phyloP scores from a whole-genome alignment of 345 rosid species.

The Aethionema arabicum region DNA sequence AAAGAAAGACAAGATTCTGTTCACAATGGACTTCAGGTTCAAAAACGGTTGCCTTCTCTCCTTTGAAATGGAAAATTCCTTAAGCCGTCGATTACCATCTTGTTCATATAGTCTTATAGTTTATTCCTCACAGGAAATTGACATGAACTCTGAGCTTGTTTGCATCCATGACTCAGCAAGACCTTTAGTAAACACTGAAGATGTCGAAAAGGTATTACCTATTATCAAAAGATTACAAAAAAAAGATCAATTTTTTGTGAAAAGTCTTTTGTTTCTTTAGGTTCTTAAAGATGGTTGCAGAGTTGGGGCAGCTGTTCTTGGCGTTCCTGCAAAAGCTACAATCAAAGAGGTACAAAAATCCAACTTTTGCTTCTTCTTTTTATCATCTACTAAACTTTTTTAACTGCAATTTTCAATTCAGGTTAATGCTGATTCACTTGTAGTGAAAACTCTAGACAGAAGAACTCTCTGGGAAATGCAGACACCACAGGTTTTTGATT shows the following conservation, averaged over 20 bases:
- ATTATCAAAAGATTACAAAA: slow-evolving; percentile 2
- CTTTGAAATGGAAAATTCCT: not conserved
- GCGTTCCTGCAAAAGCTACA: slow-evolving; percentile 95
- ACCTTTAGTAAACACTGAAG: slow-evolving; percentile 64
- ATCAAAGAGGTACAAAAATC: slow-evolving; percentile 70
- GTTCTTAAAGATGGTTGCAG: slow-evolving; percentile 69
- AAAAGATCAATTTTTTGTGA: not conserved
- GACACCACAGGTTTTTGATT: slow-evolving; percentile 75
- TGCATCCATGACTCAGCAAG: slow-evolving; percentile 96
- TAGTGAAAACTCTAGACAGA: slow-evolving; percentile 81
- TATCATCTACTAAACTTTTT: not conserved
- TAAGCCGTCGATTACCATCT: not conserved
- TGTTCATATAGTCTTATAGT: not conserved
- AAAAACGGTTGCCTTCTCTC: not conserved
- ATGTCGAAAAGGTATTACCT: slow-evolving; percentile 62
- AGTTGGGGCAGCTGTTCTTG: slow-evolving; percentile 94
- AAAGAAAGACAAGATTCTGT: slow-evolving; percentile 98
- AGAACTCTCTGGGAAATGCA: slow-evolving; percentile 98
- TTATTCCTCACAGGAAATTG: slow-evolving; percentile 52
- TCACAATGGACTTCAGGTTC: slow-evolving; percentile 86
- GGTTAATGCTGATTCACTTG: slow-evolving; percentile 76
- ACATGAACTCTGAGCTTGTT: slow-evolving; percentile 73
- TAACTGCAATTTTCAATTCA: slow-evolving; percentile 38
- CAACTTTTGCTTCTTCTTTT: not conserved
- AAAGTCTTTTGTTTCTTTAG: slow-evolving; percentile 39